Conservation (phyloP, 768 basidiomycete genomes). For the Lactarius akahatsu region DNA sequence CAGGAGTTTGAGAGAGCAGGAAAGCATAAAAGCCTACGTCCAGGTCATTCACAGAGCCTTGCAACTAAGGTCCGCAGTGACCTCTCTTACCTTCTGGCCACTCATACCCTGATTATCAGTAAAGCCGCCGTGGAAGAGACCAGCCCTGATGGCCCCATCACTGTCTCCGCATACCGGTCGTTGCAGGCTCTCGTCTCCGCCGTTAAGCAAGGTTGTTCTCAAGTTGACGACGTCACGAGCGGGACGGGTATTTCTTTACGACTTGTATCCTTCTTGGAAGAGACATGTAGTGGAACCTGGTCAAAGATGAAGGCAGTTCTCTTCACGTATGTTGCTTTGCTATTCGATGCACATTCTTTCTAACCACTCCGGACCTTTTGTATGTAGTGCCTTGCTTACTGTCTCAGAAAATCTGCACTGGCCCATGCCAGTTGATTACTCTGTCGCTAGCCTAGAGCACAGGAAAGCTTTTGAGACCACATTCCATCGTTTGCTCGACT, state of each 20-base stretch:
- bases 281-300: slow-evolving; percentile 74
- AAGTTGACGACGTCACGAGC: slow-evolving; percentile 45
- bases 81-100: neutral
- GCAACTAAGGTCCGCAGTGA: slow-evolving; percentile 56
- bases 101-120: slow-evolving; percentile 38
- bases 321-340: slow-evolving; percentile 46
- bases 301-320: slow-evolving; percentile 64
- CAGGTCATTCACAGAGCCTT: slow-evolving; percentile 70
- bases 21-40: slow-evolving; percentile 74
- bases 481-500: slow-evolving; percentile 69
- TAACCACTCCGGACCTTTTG: slow-evolving; percentile 16
- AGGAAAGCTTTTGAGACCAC: slow-evolving; percentile 69
- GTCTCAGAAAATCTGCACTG: slow-evolving; percentile 79
- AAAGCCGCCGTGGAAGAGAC: slow-evolving; percentile 59
- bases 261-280: slow-evolving; percentile 60
- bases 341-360: slow-evolving; percentile 2
- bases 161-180: slow-evolving; percentile 52
- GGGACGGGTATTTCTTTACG: slow-evolving; percentile 49
- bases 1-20: slow-evolving; percentile 70
- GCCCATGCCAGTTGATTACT: slow-evolving; percentile 76
- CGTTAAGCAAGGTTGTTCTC: slow-evolving; percentile 46
- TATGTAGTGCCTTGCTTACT: slow-evolving; percentile 55
- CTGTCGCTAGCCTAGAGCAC: slow-evolving; percentile 46
- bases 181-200: slow-evolving; percentile 61
- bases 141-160: slow-evolving; percentile 43